Evolutionary conservation across 2,329 filamentous ascomycete species (phyloP).

Genomic region (Dendrostoma leiphaemia): DNA sequence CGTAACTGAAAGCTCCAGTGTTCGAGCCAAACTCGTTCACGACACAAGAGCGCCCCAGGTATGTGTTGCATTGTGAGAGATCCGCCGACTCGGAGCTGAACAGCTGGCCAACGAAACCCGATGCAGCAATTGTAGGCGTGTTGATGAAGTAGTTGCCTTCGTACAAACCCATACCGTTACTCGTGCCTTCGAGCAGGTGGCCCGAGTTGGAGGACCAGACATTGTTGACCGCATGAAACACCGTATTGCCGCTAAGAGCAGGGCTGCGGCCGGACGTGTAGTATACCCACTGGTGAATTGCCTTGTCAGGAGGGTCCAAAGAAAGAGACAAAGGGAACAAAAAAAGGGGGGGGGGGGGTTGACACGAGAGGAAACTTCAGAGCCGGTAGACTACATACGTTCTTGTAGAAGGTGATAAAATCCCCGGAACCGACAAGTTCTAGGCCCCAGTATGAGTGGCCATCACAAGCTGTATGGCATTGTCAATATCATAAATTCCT

Average conservation of each 20-base stretch:
- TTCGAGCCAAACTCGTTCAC: not conserved
- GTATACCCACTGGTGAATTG: slow-evolving; percentile 61
- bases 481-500: too few relatives aligned
- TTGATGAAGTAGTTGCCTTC: slow-evolving; percentile 60
- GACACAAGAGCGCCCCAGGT: slow-evolving; percentile 3
- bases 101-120: slow-evolving; percentile 19
- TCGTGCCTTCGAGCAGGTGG: slow-evolving; percentile 54
- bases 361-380: too few relatives aligned
- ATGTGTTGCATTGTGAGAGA: not conserved
- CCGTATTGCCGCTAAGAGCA: slow-evolving; percentile 54
- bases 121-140: slow-evolving; percentile 40
- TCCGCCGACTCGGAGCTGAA: slow-evolving; percentile 12
- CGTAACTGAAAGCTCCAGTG: not conserved
- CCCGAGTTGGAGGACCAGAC: slow-evolving; percentile 52
- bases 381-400: too few relatives aligned
- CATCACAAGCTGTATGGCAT: slow-evolving; percentile 45
- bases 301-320: too few relatives aligned
- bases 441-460: slow-evolving; percentile 59
- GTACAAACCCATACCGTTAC: slow-evolving; percentile 43
- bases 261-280: slow-evolving; percentile 54
- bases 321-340: too few relatives aligned
- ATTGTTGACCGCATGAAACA: slow-evolving; percentile 61
- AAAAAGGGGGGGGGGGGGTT: too few relatives aligned
- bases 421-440: slow-evolving; percentile 57
- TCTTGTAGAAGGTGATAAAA: slow-evolving; percentile 50